phyloP scores from a whole-genome alignment of 2,329 filamentous ascomycete species.

The Aspergillus pseudotamarii region DNA sequence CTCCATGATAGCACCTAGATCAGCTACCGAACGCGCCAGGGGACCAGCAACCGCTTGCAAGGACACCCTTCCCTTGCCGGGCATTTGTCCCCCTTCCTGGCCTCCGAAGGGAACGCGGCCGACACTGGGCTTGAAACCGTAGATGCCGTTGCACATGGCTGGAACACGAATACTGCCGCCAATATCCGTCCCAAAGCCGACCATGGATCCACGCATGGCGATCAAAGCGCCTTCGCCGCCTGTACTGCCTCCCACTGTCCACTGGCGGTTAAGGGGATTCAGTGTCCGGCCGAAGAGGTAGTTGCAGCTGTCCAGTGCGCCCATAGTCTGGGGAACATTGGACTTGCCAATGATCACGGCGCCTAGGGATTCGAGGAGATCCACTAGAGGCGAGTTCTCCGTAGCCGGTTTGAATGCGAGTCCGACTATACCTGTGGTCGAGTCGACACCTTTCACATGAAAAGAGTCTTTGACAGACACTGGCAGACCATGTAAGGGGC shows the following conservation, averaged over 20 bases:
- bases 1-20: slow-evolving; percentile 52
- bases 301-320: slow-evolving; percentile 58
- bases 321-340: slow-evolving; percentile 64
- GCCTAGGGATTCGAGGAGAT: slow-evolving; percentile 61
- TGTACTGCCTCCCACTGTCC: slow-evolving; percentile 66
- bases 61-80: slow-evolving; percentile 54
- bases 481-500: slow-evolving; percentile 65
- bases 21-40: slow-evolving; percentile 42
- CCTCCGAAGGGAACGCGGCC: slow-evolving; percentile 56
- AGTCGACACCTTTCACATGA: slow-evolving; percentile 52
- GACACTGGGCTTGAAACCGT: slow-evolving; percentile 54
- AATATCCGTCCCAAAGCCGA: slow-evolving; percentile 67
- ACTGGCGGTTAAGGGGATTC: slow-evolving; percentile 63
- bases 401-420: slow-evolving; percentile 62
- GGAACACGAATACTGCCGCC: slow-evolving; percentile 50
- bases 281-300: slow-evolving; percentile 64
- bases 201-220: slow-evolving; percentile 59
- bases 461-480: slow-evolving; percentile 55
- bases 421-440: slow-evolving; percentile 60
- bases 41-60: slow-evolving; percentile 52
- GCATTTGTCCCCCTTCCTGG: slow-evolving; percentile 51
- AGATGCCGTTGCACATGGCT: slow-evolving; percentile 56
- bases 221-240: slow-evolving; percentile 67
- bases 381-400: slow-evolving; percentile 60
- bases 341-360: slow-evolving; percentile 72